Base-by-base conservation (phyloP, 495 filamentous ascomycete species). In the Podospora conica region DNA sequence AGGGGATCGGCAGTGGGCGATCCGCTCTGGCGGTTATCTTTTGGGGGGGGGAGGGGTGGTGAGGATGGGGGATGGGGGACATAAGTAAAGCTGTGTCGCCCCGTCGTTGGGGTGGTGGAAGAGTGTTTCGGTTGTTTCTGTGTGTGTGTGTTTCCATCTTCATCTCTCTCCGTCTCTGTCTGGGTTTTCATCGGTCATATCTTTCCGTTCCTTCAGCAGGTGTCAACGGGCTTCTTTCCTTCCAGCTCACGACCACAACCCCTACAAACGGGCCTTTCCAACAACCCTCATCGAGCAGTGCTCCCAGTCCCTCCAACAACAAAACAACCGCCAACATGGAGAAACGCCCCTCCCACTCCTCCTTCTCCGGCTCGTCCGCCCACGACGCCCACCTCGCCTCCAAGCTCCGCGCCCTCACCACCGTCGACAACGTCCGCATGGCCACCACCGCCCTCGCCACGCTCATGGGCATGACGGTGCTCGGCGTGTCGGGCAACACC, bases 371-470 rank as follows among this genome's bases (percentile, higher is more conserved):
- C 69, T 18, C 40, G 4, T 73, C 77, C 58, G 73, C 76, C 8
- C 63, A 12, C 54, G 78, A 80, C 55, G 59, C 65, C 21, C 69
- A 75, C 63, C 73, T 79, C 65, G 75, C 76, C 61, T 70, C 69
- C 60, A 78, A 78, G 57, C 58, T 74, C 54, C 75, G 72, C 21
- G 63, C 67, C 55, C 62, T 81, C 54, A 71, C 75, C 56, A 65
- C 77, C 23, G 66, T 81, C 66, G 76, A 84, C 70, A 76, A 70
- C 60, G 75, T 75, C 58, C 76, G 80, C 20, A 24, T 79, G 8
- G 83, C 76, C 61, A 73, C 82, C 29, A 84, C 79, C 6, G 69
- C 66, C n/a, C 69, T 86, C n/a, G 78, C 80, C 22, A 74, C 84
- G 9, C 74, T 81, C 23, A 79, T 81, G 69, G 79, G 78, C 61